Evolutionary conservation across 768 basidiomycete species (phyloP), one percentile per base, ranked within the genome.

Genomic region (Cantharellus anzutake): DNA sequence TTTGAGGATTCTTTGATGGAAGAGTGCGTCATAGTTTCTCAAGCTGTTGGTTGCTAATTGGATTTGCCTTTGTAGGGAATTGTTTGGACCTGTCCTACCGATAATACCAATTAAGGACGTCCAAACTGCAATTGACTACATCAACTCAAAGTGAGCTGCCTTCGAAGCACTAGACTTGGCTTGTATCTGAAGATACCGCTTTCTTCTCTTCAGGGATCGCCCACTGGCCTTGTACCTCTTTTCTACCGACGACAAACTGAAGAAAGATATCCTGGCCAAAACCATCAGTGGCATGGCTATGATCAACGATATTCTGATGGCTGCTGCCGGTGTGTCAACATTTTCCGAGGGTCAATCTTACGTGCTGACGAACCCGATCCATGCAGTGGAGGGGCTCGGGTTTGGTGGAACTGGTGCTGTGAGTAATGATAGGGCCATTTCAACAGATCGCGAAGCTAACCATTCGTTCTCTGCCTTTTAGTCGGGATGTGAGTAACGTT

Each of bases 141-240:
- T 70, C 48, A 66, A 65, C 41, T 37, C 55, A 37, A 60, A 37
- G 53, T 57, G 4, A n/a, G 62, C 34, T 80, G 57, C 34, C 16
- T 57, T 41, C 60, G 11, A 48, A 7, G 34, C 40, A 5, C 34
- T 51, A 16, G 5, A 35, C 62, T 3, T 34, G 41, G 2, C 41
- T 51, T 7, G 7, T 4, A 35, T 42, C 39, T 3, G 34, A 4
- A 5, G 20, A 48, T 34, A 42, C 3, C 4, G 2, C n/a, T 58
- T 51, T 57, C 61, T 16, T 63, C 60, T 34, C 52, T 60, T 5
- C 57, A 83, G 81, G 20, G 74, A 76, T 42, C 73, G 77, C 60
- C 78, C 85, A 1, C 73, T 86, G 3, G 78, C 79, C 2, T 48
- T 85, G 34, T 86, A 86, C 63, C 73, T 72, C 0, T 88, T 86